Evolutionary conservation across 331 rosid species (phyloP).

Genomic region (Ulmus americana): DNA sequence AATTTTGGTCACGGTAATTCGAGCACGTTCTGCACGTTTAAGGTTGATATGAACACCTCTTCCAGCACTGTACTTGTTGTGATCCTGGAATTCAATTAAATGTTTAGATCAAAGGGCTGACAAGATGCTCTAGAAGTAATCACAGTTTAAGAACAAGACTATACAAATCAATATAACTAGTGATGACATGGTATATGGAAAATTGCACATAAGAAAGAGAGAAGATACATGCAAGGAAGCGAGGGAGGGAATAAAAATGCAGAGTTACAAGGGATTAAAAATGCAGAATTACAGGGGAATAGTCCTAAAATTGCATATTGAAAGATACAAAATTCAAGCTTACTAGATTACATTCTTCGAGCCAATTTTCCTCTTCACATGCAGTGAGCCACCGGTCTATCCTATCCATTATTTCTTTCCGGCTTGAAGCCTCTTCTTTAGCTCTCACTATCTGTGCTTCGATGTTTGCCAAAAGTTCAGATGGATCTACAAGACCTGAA

Average conservation of each 20-base stretch:
- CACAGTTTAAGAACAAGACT: not conserved
- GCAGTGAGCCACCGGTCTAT: constrained; percentile 89
- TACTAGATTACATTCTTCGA: constrained; percentile 81
- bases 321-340: constrained; percentile 26
- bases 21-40: constrained; percentile 92
- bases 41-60: constrained; percentile 90
- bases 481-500: constrained; percentile 87
- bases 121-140: constrained; percentile 21
- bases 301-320: constrained; percentile 6
- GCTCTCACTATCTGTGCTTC: constrained; percentile 71
- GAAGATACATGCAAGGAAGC: not conserved
- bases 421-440: constrained; percentile 73
- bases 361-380: constrained; percentile 98
- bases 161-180: not conserved
- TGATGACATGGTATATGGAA: not conserved
- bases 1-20: constrained; percentile 73
- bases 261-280: not conserved
- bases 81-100: constrained; percentile 52
- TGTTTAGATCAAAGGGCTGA: constrained; percentile 20
- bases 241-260: not conserved
- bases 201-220: not conserved
- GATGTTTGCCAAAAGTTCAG: constrained; percentile 78
- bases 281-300: not conserved
- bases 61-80: constrained; percentile 79
- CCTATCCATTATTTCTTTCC: constrained; percentile 80